Conservation (phyloP, 495 filamentous ascomycete genomes). For the Haplographium delicatum region DNA sequence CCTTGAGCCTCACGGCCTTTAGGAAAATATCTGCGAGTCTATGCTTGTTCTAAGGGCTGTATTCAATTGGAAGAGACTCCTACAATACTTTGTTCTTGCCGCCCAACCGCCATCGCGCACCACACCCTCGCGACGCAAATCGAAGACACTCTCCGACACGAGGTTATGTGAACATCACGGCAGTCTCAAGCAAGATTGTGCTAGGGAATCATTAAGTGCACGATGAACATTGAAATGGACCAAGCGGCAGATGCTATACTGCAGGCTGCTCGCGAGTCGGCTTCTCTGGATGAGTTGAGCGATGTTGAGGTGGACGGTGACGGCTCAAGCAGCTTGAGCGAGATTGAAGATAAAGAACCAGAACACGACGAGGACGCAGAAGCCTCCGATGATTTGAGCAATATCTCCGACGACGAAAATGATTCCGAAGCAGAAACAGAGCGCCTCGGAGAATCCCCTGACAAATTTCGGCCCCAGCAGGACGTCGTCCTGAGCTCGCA, state of each 20-base stretch:
- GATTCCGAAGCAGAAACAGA: slow-evolving; percentile 99
- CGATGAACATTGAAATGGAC: slow-evolving; percentile 24
- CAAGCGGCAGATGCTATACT: slow-evolving; percentile 24
- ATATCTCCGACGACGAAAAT: slow-evolving; percentile 55
- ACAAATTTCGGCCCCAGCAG: slow-evolving; percentile 55
- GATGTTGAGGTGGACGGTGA: slow-evolving; percentile 24
- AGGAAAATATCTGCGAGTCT: no score
- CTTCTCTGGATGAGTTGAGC: slow-evolving; percentile 32
- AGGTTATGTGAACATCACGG: slow-evolving; percentile 24
- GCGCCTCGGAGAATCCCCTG: slow-evolving; percentile 86
- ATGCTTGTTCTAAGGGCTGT: no score
- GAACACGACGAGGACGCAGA: slow-evolving; percentile 43
- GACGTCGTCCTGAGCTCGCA: slow-evolving; percentile 53
- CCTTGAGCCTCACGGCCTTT: no score
- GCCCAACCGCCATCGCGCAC: neutral
- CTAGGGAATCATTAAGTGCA: slow-evolving; percentile 12
- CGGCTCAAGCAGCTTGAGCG: slow-evolving; percentile 72
- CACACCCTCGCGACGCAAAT: slow-evolving; percentile 4
- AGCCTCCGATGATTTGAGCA: slow-evolving; percentile 45
- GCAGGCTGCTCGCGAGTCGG: slow-evolving; percentile 19
- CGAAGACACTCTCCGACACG: slow-evolving; percentile 6
- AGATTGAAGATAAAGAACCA: slow-evolving; percentile 70
- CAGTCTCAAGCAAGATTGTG: slow-evolving; percentile 17
- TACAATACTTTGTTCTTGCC: neutral
- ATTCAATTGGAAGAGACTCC: slow-evolving; percentile 1